Base-by-base conservation (phyloP, 371 early-diverging fungal genomes). In the Apophysomyces variabilis region DNA sequence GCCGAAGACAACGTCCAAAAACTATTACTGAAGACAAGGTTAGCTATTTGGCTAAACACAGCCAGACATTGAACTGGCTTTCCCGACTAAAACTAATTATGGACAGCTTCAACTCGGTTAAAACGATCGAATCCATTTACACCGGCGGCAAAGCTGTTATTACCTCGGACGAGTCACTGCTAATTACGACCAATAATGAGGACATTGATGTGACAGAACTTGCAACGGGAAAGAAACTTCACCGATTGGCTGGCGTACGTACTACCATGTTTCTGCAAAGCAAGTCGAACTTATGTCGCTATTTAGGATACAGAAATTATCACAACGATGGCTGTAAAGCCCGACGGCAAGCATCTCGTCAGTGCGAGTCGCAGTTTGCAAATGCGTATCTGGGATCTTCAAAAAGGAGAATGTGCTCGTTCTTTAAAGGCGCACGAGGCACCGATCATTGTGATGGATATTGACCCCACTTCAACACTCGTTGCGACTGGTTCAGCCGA, bases 401-500 rank as follows among this genome's bases (percentile, higher is more conserved):
- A 72, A 26, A 90, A 86, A 12, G 93, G 90, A 63, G 82, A 83
- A 60, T 73, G 85, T 18, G 66, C 86, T 21, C 87, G 93, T 56
- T 83, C 84, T 8, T 85, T 93, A 70, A 95, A 93, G 77, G 95
- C 92, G 0, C 96, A 96, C 71, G 94, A 95, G 39, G 94, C 97
- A 1, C 96, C 96, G 9, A 90, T 97, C 32, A 88, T 99, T 66
- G 87, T 90, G 5, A 96, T 97, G 96, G 94, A 88, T 46, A 89
- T 94, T 66, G 97, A 97, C 71, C 71, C 82, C 1, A 87, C 94
- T 0, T 94, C 95, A 0, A 95, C 96, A 0, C 73, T 97, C 16
- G 93, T 96, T 4, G 97, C 97, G 5, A 97, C 97, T 0, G 99
- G 98, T 47, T 95, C 94, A n/a, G 97, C 99, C 0, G 99, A 99